These are phyloP conservation scores for Escallonia herrerae DNA, from an alignment of 129 eudicot species.

Conservation along the genomic window DNA sequence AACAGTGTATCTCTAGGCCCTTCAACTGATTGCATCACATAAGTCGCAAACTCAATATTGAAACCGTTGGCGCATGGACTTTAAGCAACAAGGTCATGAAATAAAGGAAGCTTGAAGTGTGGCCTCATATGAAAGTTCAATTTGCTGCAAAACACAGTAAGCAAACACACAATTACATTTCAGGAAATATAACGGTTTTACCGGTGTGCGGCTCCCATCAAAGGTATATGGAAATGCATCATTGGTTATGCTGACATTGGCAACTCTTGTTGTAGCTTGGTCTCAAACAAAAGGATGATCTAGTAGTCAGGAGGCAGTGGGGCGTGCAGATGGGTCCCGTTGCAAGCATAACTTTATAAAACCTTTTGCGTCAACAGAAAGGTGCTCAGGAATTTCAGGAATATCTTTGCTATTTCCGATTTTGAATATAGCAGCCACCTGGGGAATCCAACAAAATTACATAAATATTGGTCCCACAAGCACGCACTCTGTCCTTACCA, in stretches of 20 bases:
- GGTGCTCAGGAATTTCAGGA: conserved; percentile 79
- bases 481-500: too few relatives aligned
- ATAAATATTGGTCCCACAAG: conserved; percentile 1
- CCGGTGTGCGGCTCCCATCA: conserved; percentile 84
- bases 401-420: conserved; percentile 95
- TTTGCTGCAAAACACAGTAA: too few relatives aligned
- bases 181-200: too few relatives aligned
- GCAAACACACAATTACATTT: too few relatives aligned
- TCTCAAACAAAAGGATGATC: conserved; percentile 77
- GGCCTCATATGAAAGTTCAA: too few relatives aligned
- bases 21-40: not conserved
- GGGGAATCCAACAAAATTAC: conserved; percentile 5
- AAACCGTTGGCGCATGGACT: not conserved
- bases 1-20: not conserved
- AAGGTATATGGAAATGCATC: conserved; percentile 64
- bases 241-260: conserved; percentile 45
- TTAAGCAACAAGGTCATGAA: too few relatives aligned
- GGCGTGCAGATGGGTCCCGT: conserved; percentile 75
- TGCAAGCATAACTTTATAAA: conserved; percentile 73
- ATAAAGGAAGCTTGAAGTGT: too few relatives aligned
- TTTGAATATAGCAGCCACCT: conserved; percentile 98
- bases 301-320: conserved; percentile 57
- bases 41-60: not conserved
- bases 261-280: conserved; percentile 48
- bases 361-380: conserved; percentile 67